Base-by-base conservation (phyloP, 176 grass and related monocot species). In the Chloris gayana region DNA sequence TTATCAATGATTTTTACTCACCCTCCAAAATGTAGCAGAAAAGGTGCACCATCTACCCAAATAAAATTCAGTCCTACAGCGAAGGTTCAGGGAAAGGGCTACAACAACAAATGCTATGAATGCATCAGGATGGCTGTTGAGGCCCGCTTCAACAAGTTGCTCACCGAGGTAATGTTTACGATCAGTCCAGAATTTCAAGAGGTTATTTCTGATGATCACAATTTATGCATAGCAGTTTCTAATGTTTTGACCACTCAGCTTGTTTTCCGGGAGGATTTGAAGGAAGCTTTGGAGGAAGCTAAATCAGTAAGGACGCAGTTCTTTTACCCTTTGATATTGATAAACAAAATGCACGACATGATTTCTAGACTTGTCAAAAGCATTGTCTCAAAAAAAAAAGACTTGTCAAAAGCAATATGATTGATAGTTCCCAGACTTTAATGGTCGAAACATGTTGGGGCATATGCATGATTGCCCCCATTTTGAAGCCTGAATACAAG, bases 31-130 rank as follows among this genome's bases (percentile, higher is more conserved):
- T 85, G 10, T 78, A 82, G 70, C 91, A 99, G 87, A 87, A 99
- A 91, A 84, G 86, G 85, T 83, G 64, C 81, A 82, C 70, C 67
- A 74, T 74, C 66, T 62, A 87, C 92, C 37, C 93, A 88, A 50
- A 93, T 79, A 96, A 92, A 78, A 63, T 64, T 30, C 51, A 62
- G 72, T 75, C 90, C 91, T 45, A 99, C 95, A 58, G 82, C 87
- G 2, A 96, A 91, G 69, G 82, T 56, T 66, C 92, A 89, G 83
- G 91, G 88, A 90, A 99, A 99, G 80, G 82, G 92, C 69, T 99
- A 91, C 81, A 99, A 96, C 77, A 89, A 99, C 69, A 99, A 99
- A 86, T 99, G 97, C 77, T 99, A 99, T 78, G 91, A 96, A 63
- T 86, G 70, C 66, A 89, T 99, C 61, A 82, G 97, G 51, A 96